These are phyloP conservation scores for Allomyces macrogynus DNA, from an alignment of 192 early-diverging fungal genomes.

Conservation along the genomic window DNA sequence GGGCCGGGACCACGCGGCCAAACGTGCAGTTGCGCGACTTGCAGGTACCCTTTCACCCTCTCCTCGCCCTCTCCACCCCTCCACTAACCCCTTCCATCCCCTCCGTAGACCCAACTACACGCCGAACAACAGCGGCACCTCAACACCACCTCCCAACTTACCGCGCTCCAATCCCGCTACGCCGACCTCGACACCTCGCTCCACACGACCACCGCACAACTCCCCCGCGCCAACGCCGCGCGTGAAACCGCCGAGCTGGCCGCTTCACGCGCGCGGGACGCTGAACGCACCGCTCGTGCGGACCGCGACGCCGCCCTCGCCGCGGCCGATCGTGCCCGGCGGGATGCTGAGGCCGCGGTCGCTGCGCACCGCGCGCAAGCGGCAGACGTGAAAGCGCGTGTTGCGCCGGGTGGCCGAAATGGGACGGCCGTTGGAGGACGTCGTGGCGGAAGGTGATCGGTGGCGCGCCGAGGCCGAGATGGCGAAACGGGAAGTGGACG, in stretches of 20 bases:
- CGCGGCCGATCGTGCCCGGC: not conserved
- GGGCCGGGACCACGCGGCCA: too few species aligned
- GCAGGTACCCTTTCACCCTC: not conserved
- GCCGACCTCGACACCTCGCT: not conserved
- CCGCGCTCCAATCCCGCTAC: not conserved
- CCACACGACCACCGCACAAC: not conserved
- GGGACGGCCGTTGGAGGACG: conserved; percentile 3
- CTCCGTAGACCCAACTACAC: not conserved
- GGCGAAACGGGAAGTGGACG: not conserved
- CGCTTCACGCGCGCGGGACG: not conserved
- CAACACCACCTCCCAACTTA: not conserved
- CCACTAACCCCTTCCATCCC: not conserved
- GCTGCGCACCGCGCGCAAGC: conserved; percentile 7
- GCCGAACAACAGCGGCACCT: not conserved
- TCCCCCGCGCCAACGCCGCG: not conserved
- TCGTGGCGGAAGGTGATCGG: not conserved
- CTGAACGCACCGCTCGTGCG: not conserved
- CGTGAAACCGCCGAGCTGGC: not conserved
- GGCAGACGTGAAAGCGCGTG: conserved; percentile 6
- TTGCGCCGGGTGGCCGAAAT: not conserved
- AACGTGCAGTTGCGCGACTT: not conserved
- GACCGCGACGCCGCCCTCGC: not conserved
- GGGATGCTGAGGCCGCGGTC: not conserved
- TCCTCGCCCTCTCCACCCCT: not conserved
- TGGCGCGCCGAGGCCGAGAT: conserved; percentile 3